These are phyloP conservation scores for Datisca glomerata DNA, from an alignment of 306 rosid species.

Conservation along the genomic window DNA sequence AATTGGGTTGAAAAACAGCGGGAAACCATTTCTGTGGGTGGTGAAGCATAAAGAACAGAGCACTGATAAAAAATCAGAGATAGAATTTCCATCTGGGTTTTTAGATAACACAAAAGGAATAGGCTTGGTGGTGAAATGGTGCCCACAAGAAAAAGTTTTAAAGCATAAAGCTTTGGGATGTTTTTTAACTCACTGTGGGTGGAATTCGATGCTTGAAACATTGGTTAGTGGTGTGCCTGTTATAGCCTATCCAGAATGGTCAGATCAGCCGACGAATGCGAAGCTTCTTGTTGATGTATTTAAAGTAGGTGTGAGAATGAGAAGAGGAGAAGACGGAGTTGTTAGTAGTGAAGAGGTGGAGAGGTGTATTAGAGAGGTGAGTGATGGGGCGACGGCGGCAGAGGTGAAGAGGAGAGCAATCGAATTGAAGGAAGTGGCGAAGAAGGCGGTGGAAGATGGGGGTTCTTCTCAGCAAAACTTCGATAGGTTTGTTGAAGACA, in stretches of 20 bases:
- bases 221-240: slow-evolving; percentile 36
- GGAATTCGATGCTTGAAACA: slow-evolving; percentile 49
- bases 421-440: slow-evolving; percentile 25
- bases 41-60: slow-evolving; percentile 18
- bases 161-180: slow-evolving; percentile 46
- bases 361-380: slow-evolving; percentile 31
- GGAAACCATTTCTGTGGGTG: slow-evolving; percentile 49
- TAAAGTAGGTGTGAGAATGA: slow-evolving; percentile 27
- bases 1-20: slow-evolving; percentile 24
- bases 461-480: slow-evolving; percentile 36
- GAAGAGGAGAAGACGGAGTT: slow-evolving; percentile 15
- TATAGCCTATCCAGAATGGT: slow-evolving; percentile 43
- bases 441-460: slow-evolving; percentile 21
- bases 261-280: slow-evolving; percentile 47
- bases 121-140: slow-evolving; percentile 42
- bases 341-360: slow-evolving; percentile 28
- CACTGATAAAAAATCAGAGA: background rate
- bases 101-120: slow-evolving; percentile 22
- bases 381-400: slow-evolving; percentile 22
- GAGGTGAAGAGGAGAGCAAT: slow-evolving; percentile 24
- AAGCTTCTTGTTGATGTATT: slow-evolving; percentile 28
- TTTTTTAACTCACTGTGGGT: slow-evolving; percentile 53
- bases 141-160: slow-evolving; percentile 46
- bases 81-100: slow-evolving; percentile 17
- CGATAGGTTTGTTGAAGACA: slow-evolving; percentile 20